phyloP scores from a whole-genome alignment of 2,329 filamentous ascomycete species.

The Aureobasidium sp. region DNA sequence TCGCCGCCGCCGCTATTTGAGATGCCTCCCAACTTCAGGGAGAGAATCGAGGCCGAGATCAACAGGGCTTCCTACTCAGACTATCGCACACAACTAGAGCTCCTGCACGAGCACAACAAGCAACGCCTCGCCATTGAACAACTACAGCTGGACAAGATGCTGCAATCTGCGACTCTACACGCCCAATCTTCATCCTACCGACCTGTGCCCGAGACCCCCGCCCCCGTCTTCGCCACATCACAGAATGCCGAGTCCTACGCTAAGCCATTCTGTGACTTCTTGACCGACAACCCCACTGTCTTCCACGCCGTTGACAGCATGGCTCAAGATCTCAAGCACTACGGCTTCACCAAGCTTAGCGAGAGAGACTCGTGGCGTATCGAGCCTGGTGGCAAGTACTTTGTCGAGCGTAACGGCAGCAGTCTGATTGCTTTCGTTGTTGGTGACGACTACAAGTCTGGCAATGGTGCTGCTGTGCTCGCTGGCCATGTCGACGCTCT shows the following conservation, averaged over 20 bases:
- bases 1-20: conserved; percentile 5
- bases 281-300: conserved; percentile 83
- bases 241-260: conserved; percentile 46
- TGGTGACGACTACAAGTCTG: conserved; percentile 69
- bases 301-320: conserved; percentile 85
- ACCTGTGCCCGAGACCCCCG: not conserved
- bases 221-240: not conserved
- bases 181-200: conserved; percentile 3
- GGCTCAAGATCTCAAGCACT: conserved; percentile 58
- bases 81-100: conserved; percentile 25
- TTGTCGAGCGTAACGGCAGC: conserved; percentile 74
- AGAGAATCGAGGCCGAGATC: conserved; percentile 8
- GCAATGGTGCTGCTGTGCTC: conserved; percentile 80
- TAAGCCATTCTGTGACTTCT: conserved; percentile 77
- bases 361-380: conserved; percentile 78
- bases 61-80: conserved; percentile 1
- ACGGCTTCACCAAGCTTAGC: conserved; percentile 71
- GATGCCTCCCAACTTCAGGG: not conserved
- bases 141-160: conserved; percentile 13
- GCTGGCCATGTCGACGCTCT: conserved; percentile 90
- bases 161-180: conserved; percentile 9
- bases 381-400: conserved; percentile 79
- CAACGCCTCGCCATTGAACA: conserved; percentile 12
- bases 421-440: conserved; percentile 79
- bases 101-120: conserved; percentile 14